Evolutionary conservation across 106 monocot species (phyloP), one percentile per base, ranked within the genome.

Genomic region (Ottelia alismoides): DNA sequence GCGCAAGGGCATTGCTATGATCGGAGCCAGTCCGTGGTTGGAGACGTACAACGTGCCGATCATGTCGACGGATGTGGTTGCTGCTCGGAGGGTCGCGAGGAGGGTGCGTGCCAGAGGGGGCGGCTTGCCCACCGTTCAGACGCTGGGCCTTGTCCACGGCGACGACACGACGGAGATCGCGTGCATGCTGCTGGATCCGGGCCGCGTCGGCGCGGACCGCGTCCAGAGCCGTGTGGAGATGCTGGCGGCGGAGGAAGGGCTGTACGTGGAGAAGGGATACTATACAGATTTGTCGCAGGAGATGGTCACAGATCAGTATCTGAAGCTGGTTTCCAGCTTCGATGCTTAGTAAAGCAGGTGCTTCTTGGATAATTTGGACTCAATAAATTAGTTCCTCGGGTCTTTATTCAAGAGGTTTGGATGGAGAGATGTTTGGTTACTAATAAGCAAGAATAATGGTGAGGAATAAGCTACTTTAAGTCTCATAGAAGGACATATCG

Each of bases 11-110:
- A 64, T 72, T 5, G 51, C 62, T 2, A 56, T 74, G 12, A 68
- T 83, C 11, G 78, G 83, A 16, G 23, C 74, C 20, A 66, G 70
- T 28, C 65, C 57, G 1, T 83, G 74, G 70, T 60, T 78, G 16
- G 67, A 60, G 22, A 78, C 23, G 53, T 83, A 71, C 61, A 78
- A 83, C 29, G 71, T 78, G 67, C 83, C 74, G 2, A 7, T 63
- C 25, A n/a, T 62, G 47, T 54, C 70, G 16, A 62, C 55, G 1
- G 70, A 70, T 16, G 55, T 62, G 24, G 44, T 29, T 2, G 25
- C 31, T 6, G 70, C 53, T 7, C 28, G 62, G 27, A 51, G 61
- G 54, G 62, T 70, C 9, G 69, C 69, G 17, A 25, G 69, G 50
- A 17, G 11, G 27, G 69, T 70, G 9, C 61, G 69, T 9, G 61